A percentile compares a stretch with the other conserved stretches of the same genome.
Conservation (phyloP, 805 yeast species). For the Teunomyces pallodes region DNA sequence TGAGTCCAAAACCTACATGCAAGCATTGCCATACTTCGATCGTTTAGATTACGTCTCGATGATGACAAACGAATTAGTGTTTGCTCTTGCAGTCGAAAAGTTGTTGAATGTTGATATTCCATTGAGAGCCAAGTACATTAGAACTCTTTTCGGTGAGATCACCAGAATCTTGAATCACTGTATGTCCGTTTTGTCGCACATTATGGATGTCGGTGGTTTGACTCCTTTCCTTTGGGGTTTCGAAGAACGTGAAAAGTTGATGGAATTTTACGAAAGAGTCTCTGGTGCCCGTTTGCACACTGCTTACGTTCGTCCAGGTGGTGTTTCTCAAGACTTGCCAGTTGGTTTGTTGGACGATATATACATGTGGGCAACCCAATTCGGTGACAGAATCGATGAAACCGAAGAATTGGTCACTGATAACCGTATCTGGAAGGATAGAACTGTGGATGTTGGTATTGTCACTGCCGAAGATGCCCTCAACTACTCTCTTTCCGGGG, state of each 20-base stretch:
- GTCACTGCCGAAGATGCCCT: slow-evolving; percentile 85
- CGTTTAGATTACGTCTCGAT: slow-evolving; percentile 80
- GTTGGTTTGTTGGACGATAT: slow-evolving; percentile 85
- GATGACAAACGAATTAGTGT: slow-evolving; percentile 91
- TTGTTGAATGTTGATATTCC: slow-evolving; percentile 83
- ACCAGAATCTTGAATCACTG: slow-evolving; percentile 80
- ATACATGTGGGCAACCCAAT: slow-evolving; percentile 95
- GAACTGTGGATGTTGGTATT: slow-evolving; percentile 77
- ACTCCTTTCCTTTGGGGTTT: slow-evolving; percentile 94
- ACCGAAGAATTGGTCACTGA: slow-evolving; percentile 86
- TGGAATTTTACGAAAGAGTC: slow-evolving; percentile 90
- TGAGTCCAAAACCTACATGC: slow-evolving; percentile 81
- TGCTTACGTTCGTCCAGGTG: slow-evolving; percentile 89
- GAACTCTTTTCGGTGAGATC: slow-evolving; percentile 84
- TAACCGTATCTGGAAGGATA: slow-evolving; percentile 88
- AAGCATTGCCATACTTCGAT: slow-evolving; percentile 86
- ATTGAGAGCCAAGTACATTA: slow-evolving; percentile 76
- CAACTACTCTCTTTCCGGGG: slow-evolving; percentile 78
- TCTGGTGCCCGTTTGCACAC: slow-evolving; percentile 88
- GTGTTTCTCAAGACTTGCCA: slow-evolving; percentile 86
- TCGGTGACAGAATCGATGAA: slow-evolving; percentile 89
- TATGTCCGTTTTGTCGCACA: slow-evolving; percentile 84
- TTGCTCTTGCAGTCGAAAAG: slow-evolving; percentile 81
- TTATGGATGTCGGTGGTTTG: slow-evolving; percentile 93
- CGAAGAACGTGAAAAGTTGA: slow-evolving; percentile 88